Base-by-base conservation (phyloP, 352 stramenopile genomes). In the Phytophthora sojae region DNA sequence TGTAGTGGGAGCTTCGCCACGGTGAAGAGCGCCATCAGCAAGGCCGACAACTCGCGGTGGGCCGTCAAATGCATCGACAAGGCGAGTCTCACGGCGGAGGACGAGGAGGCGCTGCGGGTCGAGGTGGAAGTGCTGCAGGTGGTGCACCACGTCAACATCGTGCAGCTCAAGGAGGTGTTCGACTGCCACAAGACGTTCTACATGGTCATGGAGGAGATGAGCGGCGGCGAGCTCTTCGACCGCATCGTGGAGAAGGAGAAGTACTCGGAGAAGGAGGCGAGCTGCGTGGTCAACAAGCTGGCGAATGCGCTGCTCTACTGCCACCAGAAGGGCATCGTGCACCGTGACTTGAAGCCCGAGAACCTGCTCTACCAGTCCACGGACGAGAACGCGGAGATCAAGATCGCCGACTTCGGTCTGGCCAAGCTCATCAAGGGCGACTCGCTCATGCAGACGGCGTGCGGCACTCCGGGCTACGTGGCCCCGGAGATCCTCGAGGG, bases 381-480 rank as follows among this genome's bases (percentile, higher is more conserved):
- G 9, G 88, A 96, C 21, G 84, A 98, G 15, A 80, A 98, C 56
- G 88, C 96, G 0, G 82, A 96, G 61, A 97, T 99, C 71, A 99
- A 99, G 71, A 96, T 98, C 55, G 89, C 91, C 35, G 93, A 97
- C 71, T 98, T 98, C 78, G 93, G 93, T 2, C 77, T 98, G 3
- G 86, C 87, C 29, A 98, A 98, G 72, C 87, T 98, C 47, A 86
- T 99, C 44, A 92, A 94, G 61, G 93, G 94, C 49, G 91, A 98
- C 90, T 97, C 89, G 39, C 89, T 94, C 65, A 94, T 99, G 73
- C 96, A 96, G 47, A 98, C 96, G 6, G 95, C 97, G 57, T 99
- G 97, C 73, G 97, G 97, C 26, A 99, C 97, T 42, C 96, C 96
- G 0, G 96, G 97, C 1, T 99, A 99, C 81, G 96, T 99, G 6